Evolutionary conservation across 1,139 yeast genomes (phyloP), one percentile per base, ranked within the genome.

Genomic region (Diutina scorzettiae): DNA sequence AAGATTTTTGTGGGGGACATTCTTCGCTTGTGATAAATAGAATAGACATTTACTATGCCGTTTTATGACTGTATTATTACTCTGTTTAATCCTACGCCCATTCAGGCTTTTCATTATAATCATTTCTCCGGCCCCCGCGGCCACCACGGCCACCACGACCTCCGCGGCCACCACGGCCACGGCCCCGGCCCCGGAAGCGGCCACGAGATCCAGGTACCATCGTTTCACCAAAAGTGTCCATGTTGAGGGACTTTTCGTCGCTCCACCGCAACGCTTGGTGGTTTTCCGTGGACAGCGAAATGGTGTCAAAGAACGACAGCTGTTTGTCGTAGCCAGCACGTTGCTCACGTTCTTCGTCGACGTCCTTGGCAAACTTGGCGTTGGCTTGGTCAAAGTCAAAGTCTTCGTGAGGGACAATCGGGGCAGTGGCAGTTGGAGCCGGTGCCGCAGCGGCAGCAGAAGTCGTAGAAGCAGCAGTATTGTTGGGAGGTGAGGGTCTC

Each of bases 241-340:
- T 52, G 53, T 80, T 79, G 53, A 78, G 45, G n/a, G 24, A 12
- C 31, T 32, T 24, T 28, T 41, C 42, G 9, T 31, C 37, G 19
- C 21, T 12, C 39, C 37, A 41, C 19, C 37, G 39, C 42, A 41
- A 30, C 17, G 30, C 42, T 20, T 40, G 24, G 21, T 20, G 29
- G 11, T 24, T 28, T 17, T 17, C 37, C 7, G 30, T 40, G 27
- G 77, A 69, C 6, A 84, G 76, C 8, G 69, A 81, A 48, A 86
- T 73, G 45, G 73, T 75, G 59, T 86, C 95, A 54, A 86, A 86
- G 57, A 86, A 86, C 1, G 95, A 84, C 11, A 84, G 73, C 46
- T 45, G 43, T 51, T 71, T 73, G 49, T 55, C 51, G 51, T 56
- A 56, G 18, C 16, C 25, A 4, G 21, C 24, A 4, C 43, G 52